phyloP scores from a whole-genome alignment of 371 early-diverging fungal species.

The Mucor racemosus region DNA sequence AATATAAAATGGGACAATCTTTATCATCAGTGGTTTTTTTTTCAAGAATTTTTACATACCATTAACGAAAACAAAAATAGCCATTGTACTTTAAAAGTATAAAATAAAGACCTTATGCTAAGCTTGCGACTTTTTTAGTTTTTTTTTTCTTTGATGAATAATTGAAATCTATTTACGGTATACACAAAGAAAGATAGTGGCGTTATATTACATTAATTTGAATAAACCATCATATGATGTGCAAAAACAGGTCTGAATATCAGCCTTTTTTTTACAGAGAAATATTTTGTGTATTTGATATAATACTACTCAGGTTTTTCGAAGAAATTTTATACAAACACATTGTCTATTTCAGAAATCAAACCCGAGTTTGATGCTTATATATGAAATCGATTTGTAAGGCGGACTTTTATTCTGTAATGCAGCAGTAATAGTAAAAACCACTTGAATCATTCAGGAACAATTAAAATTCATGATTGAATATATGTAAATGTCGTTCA shows the following conservation, averaged over 20 bases:
- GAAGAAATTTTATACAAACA: not conserved
- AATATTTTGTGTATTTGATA: not conserved
- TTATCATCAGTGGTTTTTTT: too few species aligned
- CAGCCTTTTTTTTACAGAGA: not conserved
- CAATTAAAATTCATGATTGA: not conserved
- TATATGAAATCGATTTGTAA: not conserved
- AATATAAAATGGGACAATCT: too few species aligned
- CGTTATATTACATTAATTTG: not conserved
- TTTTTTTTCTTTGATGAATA: not conserved
- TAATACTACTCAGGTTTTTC: not conserved
- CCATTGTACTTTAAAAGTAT: not conserved
- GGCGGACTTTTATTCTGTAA: not conserved
- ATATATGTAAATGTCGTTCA: too few species aligned
- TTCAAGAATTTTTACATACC: not conserved
- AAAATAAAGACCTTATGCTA: not conserved
- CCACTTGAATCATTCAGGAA: not conserved
- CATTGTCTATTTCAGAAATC: conserved; percentile 10
- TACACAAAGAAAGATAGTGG: not conserved
- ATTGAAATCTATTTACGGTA: not conserved
- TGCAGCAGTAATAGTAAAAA: too few species aligned
- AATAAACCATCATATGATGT: not conserved
- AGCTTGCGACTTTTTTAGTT: not conserved
- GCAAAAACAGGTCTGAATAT: not conserved
- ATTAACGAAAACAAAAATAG: not conserved
- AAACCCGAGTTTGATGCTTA: conserved; percentile 1